Evolutionary conservation across 306 rosid species (phyloP).

Genomic region (Cucumis hystrix): DNA sequence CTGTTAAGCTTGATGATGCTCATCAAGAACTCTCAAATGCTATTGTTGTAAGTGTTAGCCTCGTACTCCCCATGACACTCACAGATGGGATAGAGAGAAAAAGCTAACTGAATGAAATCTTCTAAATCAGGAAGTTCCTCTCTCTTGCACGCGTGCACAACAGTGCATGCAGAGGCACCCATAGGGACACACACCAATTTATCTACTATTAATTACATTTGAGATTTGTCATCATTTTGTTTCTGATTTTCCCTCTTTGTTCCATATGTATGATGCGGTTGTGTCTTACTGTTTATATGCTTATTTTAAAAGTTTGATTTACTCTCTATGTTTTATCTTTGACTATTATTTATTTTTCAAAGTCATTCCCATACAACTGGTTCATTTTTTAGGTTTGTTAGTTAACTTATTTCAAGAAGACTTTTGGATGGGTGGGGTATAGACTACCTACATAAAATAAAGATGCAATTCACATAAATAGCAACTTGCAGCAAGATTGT

Average conservation of each 20-base stretch:
- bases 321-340: neutral
- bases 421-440: neutral
- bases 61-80: neutral
- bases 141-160: neutral
- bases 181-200: neutral
- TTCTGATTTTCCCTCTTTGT: neutral
- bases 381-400: neutral
- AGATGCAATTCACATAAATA: neutral
- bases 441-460: neutral
- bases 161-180: neutral
- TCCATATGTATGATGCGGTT: neutral
- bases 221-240: neutral
- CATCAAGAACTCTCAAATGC: slow-evolving; percentile 95
- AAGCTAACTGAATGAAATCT: neutral
- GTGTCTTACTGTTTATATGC: neutral
- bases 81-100: neutral
- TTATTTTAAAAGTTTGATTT: neutral
- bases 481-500: neutral
- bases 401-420: neutral
- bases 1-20: slow-evolving; percentile 89
- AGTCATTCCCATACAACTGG: neutral
- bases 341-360: neutral
- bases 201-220: neutral
- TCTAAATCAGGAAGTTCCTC: neutral
- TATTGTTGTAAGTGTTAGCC: slow-evolving; percentile 39